A percentile compares a stretch with the other conserved stretches of the same genome.
Evolutionary conservation across 2,329 filamentous ascomycete genomes (phyloP).

Genomic region (Aspergillus awamori): DNA sequence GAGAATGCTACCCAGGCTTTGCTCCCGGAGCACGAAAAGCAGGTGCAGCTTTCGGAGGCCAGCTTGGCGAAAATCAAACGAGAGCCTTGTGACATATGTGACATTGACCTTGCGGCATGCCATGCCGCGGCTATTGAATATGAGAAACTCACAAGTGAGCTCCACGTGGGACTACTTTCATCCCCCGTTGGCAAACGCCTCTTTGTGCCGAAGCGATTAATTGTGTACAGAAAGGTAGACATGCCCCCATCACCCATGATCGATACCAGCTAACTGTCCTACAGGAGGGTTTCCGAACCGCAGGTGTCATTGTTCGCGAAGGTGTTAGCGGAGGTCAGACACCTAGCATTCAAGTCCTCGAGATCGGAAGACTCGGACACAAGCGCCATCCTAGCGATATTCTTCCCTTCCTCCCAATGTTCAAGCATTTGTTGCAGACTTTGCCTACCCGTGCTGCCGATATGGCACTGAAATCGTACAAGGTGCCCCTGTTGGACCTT

Average conservation of each 20-base stretch:
- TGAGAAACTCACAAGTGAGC: slow-evolving; percentile 74
- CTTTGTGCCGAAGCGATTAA: slow-evolving; percentile 72
- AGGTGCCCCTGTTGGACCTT: slow-evolving; percentile 74
- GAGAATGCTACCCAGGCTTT: slow-evolving; percentile 96
- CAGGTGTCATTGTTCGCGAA: slow-evolving; percentile 77
- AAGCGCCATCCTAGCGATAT: slow-evolving; percentile 80
- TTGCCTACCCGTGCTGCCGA: slow-evolving; percentile 69
- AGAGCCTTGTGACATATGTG: slow-evolving; percentile 79
- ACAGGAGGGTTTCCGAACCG: slow-evolving; percentile 77
- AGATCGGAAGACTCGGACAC: slow-evolving; percentile 69
- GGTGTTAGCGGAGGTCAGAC: slow-evolving; percentile 68
- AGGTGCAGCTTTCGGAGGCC: slow-evolving; percentile 87
- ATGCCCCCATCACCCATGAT: background rate
- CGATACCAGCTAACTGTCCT: slow-evolving; percentile 24
- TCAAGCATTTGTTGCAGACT: slow-evolving; percentile 68
- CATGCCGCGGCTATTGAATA: slow-evolving; percentile 82
- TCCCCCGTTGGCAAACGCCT: slow-evolving; percentile 82
- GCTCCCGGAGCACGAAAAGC: slow-evolving; percentile 92
- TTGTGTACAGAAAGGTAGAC: slow-evolving; percentile 73
- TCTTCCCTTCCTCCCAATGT: slow-evolving; percentile 75
- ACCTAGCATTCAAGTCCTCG: slow-evolving; percentile 75
- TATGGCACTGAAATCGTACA: slow-evolving; percentile 67
- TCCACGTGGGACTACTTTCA: slow-evolving; percentile 75
- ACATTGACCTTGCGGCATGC: slow-evolving; percentile 75
- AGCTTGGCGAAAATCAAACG: slow-evolving; percentile 88